Evolutionary conservation across 176 grass and related monocot species (phyloP).

Genomic region (Paspalum vaginatum): DNA sequence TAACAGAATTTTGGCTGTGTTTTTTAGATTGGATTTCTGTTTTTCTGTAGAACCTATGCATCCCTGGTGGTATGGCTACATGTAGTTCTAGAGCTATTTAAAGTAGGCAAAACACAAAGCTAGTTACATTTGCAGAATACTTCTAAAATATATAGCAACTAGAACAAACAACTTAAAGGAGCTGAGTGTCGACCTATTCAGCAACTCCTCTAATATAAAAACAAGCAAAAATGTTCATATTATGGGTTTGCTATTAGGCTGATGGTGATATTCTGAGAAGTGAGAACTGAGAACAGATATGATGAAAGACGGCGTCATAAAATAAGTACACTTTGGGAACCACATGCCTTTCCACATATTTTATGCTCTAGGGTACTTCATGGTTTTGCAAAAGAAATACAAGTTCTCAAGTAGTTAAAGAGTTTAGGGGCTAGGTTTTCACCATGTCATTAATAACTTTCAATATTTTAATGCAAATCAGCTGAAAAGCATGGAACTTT

Average conservation of each 20-base stretch:
- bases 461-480: constrained; percentile 10
- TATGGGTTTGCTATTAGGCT: not conserved
- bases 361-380: too few species aligned
- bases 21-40: not conserved
- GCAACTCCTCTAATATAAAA: not conserved
- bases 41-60: not conserved
- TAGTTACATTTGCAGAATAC: not conserved
- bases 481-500: constrained; percentile 26
- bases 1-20: not conserved
- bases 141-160: not conserved
- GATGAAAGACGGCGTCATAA: not conserved
- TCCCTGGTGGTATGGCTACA: not conserved
- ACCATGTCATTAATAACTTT: too few species aligned
- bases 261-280: not conserved
- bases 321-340: not conserved
- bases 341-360: not conserved
- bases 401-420: too few species aligned
- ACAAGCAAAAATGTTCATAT: not conserved
- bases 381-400: too few species aligned
- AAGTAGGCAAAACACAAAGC: not conserved
- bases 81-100: not conserved
- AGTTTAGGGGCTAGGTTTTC: too few species aligned
- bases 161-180: not conserved
- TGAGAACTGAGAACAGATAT: not conserved
- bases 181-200: not conserved